Base-by-base conservation (phyloP, 805 yeast genomes). In the Candida sonorensis region DNA sequence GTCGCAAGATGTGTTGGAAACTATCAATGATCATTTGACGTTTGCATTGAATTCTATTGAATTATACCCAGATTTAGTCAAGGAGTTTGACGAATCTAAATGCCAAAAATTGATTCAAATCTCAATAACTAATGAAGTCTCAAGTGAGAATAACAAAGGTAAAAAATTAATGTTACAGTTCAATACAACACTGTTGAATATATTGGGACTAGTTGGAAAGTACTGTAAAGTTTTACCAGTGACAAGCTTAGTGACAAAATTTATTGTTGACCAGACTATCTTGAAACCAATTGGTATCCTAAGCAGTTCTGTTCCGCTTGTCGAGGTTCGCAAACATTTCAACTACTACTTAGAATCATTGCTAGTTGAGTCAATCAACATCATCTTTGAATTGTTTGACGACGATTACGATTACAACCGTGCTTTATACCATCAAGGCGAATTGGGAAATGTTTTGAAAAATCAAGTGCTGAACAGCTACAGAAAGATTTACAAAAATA, bases 311-410 rank as follows among this genome's bases (percentile, higher is more conserved):
- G 29, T 26, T 19, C 27, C 41, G 5, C 26, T 37, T 14, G 31
- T 39, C 3, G 50, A 51, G 31, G 35, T 49, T 11, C 60, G 51
- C 35, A 47, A 49, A 19, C 45, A 45, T 24, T 43, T 39, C 23
- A 39, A 42, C 4, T 48, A 45, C 21, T 23, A 41, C 10, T 32
- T 56, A 15, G 62, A 60, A 36, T 37, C 35, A 19, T 40, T 50
- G 6, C 31, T 75, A 5, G 55, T 76, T 25, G 90, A 81, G 39
- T 60, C 79, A 17, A 55, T 84, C 15, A 80, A 84, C 46, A 62
- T 73, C 2, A 48, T 87, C 5, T 85, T 75, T 55, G 96, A 86
- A 38, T 64, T 87, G 6, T 92, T 81, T 57, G 82, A 82, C 10
- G 97, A 92, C 58, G 69, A 69, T 23, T 81, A 66, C 45, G 69